Evolutionary conservation across 2,329 filamentous ascomycete genomes (phyloP), one percentile per base, ranked within the genome.

Genomic region (Fusarium setosum): DNA sequence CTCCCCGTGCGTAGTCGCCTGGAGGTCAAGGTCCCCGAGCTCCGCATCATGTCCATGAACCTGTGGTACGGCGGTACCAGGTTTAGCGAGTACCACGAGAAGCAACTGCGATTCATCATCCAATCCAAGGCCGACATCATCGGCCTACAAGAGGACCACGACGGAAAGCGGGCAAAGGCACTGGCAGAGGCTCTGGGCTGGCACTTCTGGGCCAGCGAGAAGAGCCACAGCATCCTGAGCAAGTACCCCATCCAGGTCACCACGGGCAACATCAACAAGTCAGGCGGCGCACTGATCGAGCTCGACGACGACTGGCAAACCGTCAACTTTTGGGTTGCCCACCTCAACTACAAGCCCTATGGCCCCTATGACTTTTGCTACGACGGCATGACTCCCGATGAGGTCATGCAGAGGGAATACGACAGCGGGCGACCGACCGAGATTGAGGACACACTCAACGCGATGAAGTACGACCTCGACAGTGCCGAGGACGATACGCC

Each of bases 301-400:
- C 70, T 80, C 17, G 76, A 77, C 55, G 74, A 71, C 6, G 54
- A 67, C 2, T 57, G 50, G 8, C 65, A 65, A n/a, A 67, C 76
- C 37, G 63, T 78, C 38, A 74, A 75, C 51, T 61, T 79, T 41
- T 78, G 73, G 72, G 73, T 71, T 37, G 69, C 70, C 18, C 78
- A 81, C 56, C 65, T 80, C 6, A 75, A 72, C 6, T 74, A 72
- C 42, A 59, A 70, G 13, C 79, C 79, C 3, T 81, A 81, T 52
- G 78, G 79, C 1, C 79, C 79, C 0, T 80, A 81, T 61, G 78
- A 77, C 48, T 78, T 80, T 61, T 80, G 79, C 72, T 80, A 76
- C 50, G 72, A 75, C 41, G 64, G 72, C 12, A 74, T 75, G 73
- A 63, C 67, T 6, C 58, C 72, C 2, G 75, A 76, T 2, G 38